phyloP scores from a whole-genome alignment of 345 rosid species.

The Bruguiera gymnorhiza region DNA sequence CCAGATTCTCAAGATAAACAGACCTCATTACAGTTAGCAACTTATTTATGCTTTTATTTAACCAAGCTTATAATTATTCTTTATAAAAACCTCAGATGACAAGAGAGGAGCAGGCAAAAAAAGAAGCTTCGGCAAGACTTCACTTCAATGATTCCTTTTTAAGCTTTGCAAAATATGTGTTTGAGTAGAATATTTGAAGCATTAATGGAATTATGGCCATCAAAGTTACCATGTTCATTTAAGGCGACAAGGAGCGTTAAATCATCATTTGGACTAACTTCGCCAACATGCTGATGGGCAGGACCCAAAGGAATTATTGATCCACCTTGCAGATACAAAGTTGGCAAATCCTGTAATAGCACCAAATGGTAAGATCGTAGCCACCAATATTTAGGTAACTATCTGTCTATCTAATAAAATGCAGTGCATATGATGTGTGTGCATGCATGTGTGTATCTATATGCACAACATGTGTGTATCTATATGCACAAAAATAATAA shows the following conservation, averaged over 20 bases:
- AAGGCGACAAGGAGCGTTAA: conserved; percentile 71
- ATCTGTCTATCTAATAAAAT: neutral
- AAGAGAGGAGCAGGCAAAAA: neutral
- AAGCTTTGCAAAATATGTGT: neutral
- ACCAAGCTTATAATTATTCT: neutral
- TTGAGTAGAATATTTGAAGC: neutral
- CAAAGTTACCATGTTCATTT: conserved; percentile 69
- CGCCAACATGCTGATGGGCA: conserved; percentile 66
- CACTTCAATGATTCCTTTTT: neutral
- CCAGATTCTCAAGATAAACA: neutral
- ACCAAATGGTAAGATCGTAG: conserved; percentile 4
- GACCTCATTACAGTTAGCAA: neutral
- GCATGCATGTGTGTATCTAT: neutral
- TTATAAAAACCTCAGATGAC: neutral
- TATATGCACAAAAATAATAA: no score
- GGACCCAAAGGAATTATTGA: conserved; percentile 68
- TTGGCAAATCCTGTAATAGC: conserved; percentile 70
- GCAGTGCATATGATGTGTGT: neutral
- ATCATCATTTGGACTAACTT: conserved; percentile 61
- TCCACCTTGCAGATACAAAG: conserved; percentile 84
- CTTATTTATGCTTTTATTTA: neutral
- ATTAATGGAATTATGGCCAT: neutral
- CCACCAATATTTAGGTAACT: neutral
- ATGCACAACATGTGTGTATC: neutral
- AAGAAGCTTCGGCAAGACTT: neutral